These are phyloP conservation scores for Leccinum holopus DNA, from an alignment of 1,284 basidiomycete species.

Conservation along the genomic window DNA sequence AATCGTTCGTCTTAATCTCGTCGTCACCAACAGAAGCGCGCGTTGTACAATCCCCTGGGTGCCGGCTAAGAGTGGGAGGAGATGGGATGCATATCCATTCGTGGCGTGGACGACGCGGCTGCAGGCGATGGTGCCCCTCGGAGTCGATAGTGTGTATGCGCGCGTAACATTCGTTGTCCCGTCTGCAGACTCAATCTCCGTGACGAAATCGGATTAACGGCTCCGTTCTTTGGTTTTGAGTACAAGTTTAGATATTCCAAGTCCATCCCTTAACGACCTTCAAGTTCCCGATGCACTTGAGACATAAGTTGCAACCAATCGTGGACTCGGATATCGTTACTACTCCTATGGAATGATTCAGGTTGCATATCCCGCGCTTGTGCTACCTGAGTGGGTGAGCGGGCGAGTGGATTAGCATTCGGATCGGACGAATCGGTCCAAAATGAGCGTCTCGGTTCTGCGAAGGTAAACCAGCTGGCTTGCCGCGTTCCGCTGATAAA, in stretches of 20 bases:
- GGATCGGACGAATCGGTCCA: conserved; percentile 56
- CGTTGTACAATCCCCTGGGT: conserved; percentile 54
- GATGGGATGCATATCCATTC: conserved; percentile 71
- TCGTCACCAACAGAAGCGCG: conserved; percentile 47
- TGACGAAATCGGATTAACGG: conserved; percentile 36
- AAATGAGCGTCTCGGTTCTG: conserved; percentile 64
- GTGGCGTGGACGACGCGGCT: conserved; percentile 74
- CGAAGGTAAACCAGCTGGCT: conserved; percentile 44
- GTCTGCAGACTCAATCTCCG: conserved; percentile 33
- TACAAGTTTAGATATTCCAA: too few species aligned
- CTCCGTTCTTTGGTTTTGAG: too few species aligned
- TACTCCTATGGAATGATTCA: too few species aligned
- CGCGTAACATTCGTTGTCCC: not conserved
- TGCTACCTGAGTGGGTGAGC: conserved; percentile 22
- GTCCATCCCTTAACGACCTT: too few species aligned
- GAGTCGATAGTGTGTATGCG: conserved; percentile 40
- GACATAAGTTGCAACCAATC: too few species aligned
- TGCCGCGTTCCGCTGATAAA: conserved; percentile 4
- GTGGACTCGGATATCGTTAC: too few species aligned
- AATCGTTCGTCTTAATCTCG: conserved; percentile 40
- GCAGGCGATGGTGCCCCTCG: conserved; percentile 57
- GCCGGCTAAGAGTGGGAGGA: conserved; percentile 57
- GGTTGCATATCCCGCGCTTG: conserved; percentile 40
- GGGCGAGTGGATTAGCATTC: conserved; percentile 61
- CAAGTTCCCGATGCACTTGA: too few species aligned